Conservation (phyloP, 2,329 filamentous ascomycete genomes). For the Pezicula carpinea region DNA sequence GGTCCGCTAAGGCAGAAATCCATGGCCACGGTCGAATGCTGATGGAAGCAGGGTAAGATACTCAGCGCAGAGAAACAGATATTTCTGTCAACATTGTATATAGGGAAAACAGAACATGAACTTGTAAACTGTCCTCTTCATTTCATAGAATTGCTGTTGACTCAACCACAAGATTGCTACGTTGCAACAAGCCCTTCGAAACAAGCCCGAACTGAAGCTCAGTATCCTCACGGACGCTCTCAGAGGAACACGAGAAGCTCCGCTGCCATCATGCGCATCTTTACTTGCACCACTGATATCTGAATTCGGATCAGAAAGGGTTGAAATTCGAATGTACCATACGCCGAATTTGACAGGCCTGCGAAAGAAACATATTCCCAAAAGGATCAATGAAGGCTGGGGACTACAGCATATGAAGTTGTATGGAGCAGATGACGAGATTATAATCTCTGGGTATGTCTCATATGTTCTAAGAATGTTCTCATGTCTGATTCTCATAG, state of each 20-base stretch:
- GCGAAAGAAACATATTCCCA: conserved; percentile 78
- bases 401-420: conserved; percentile 98
- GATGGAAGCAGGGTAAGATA: conserved; percentile 65
- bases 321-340: conserved; percentile 96
- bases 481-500: conserved; percentile 29
- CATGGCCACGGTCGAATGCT: conserved; percentile 14
- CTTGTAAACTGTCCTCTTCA: conserved; percentile 45
- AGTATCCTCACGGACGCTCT: conserved; percentile 90
- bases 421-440: conserved; percentile 91
- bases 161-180: conserved; percentile 57
- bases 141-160: conserved; percentile 12
- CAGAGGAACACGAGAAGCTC: conserved; percentile 85
- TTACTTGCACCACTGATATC: conserved; percentile 76
- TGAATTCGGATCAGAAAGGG: conserved; percentile 78
- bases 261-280: conserved; percentile 80
- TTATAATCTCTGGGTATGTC: conserved; percentile 81
- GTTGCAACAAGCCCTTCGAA: conserved; percentile 67
- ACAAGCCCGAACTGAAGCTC: conserved; percentile 71
- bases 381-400: conserved; percentile 95
- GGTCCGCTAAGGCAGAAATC: conserved; percentile 41
- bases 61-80: conserved; percentile 71
- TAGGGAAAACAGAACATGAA: conserved; percentile 89
- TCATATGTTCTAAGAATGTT: not conserved
- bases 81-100: conserved; percentile 94
- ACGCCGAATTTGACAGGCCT: conserved; percentile 90